Percentiles rank a stretch among this genome's conserved stretches.
Conservation (phyloP, 306 rosid species). For the Begonia fuchsioides region DNA sequence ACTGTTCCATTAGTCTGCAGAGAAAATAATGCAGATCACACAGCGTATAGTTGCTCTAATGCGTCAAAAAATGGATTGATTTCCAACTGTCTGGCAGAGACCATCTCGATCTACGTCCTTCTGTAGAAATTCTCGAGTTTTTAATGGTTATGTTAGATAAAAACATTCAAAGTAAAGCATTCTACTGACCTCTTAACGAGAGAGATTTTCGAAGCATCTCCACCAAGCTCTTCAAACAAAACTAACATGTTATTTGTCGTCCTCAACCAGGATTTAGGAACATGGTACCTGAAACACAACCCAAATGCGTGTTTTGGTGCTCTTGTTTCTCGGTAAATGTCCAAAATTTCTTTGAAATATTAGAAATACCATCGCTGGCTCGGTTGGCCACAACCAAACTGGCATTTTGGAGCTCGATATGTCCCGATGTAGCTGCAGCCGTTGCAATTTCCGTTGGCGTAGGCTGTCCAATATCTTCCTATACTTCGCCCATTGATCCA, state of each 20-base stretch:
- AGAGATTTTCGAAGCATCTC: slow-evolving; percentile 62
- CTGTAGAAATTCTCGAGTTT: slow-evolving; percentile 25
- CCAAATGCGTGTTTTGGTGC: too few relatives aligned
- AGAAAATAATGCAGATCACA: too few relatives aligned
- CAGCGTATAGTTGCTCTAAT: slow-evolving; percentile 14
- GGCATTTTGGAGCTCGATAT: slow-evolving; percentile 42
- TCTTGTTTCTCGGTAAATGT: too few relatives aligned
- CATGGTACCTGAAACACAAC: slow-evolving; percentile 57
- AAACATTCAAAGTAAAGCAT: slow-evolving; percentile 14
- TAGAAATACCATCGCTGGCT: slow-evolving; percentile 67
- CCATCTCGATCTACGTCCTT: slow-evolving; percentile 20
- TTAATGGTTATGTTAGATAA: slow-evolving; percentile 19
- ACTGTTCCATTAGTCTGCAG: too few relatives aligned
- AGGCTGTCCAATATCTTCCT: slow-evolving; percentile 91
- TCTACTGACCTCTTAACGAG: slow-evolving; percentile 38
- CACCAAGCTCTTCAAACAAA: slow-evolving; percentile 87
- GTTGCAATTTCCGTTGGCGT: slow-evolving; percentile 64
- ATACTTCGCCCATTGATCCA: slow-evolving; percentile 97
- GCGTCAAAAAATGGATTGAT: slow-evolving; percentile 25
- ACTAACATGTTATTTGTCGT: slow-evolving; percentile 65
- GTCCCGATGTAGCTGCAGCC: slow-evolving; percentile 63
- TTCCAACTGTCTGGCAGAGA: slow-evolving; percentile 17
- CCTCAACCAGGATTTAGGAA: slow-evolving; percentile 93
- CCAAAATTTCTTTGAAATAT: neutral
- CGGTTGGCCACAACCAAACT: slow-evolving; percentile 77